Percentiles rank a stretch among this genome's conserved stretches.
These are phyloP conservation scores for Tilletia caries DNA, from an alignment of 1,284 basidiomycete species.

Conservation along the genomic window DNA sequence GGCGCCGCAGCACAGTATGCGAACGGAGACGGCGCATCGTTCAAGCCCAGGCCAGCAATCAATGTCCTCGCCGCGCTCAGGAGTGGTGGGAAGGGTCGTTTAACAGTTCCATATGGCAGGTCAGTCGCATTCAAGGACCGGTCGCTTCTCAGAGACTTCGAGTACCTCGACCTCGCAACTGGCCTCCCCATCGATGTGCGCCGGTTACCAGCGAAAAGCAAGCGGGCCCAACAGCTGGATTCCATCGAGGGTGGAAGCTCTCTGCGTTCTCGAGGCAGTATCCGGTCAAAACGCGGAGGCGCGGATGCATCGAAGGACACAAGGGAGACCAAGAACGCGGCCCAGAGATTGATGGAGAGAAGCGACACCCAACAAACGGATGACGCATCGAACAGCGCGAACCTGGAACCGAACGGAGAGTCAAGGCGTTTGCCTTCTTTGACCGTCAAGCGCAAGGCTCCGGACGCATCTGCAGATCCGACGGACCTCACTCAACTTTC, in stretches of 20 bases:
- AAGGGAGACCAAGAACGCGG: slow-evolving; percentile 17
- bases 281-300: background rate
- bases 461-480: slow-evolving; percentile 39
- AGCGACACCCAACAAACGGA: background rate
- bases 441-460: slow-evolving; percentile 47
- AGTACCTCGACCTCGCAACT: slow-evolving; percentile 57
- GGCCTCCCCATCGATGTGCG: slow-evolving; percentile 56
- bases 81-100: slow-evolving; percentile 57
- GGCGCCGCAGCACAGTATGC: background rate
- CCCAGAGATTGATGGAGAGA: slow-evolving; percentile 2
- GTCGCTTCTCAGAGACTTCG: slow-evolving; percentile 54
- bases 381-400: background rate
- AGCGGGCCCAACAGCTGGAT: slow-evolving; percentile 54
- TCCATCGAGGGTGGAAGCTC: slow-evolving; percentile 45
- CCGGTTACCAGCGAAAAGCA: slow-evolving; percentile 53
- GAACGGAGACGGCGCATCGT: background rate
- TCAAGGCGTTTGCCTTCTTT: slow-evolving; percentile 18
- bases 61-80: slow-evolving; percentile 55
- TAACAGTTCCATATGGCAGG: slow-evolving; percentile 56
- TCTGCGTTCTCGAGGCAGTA: background rate
- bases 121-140: slow-evolving; percentile 58
- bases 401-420: background rate
- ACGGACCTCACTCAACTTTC: slow-evolving; percentile 55
- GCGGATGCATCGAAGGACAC: background rate
- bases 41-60: slow-evolving; percentile 27